Base-by-base conservation (phyloP, 2,329 filamentous ascomycete genomes). In the Xylaria sp. region DNA sequence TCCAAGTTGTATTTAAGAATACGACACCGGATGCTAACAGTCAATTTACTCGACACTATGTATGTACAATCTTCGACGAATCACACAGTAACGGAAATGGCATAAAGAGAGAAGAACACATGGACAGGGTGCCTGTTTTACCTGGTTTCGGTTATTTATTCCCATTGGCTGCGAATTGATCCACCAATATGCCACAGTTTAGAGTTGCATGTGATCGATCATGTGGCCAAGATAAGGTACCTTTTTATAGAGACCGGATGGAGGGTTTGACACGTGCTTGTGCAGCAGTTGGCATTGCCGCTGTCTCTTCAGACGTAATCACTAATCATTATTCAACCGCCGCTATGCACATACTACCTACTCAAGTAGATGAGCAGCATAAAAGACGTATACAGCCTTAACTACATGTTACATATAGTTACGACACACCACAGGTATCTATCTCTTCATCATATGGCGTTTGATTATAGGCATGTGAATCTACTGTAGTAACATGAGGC, bases 131-230 rank as follows among this genome's bases (percentile, higher is more conserved):
- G 56, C 27, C 34, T 17, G 17, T 48, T 48, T 47, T 58, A 47
- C 61, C 55, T 17, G 32, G 14, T 59, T 58, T 12, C 6, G 11
- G 3, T 9, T 34, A 45, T 8, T 27, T 32, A 9, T 24, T 9
- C 36, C 39, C 5, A 59, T 67, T 63, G 60, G 59, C 4, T 19
- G 17, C 6, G 6, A 39, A 39, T 14, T 61, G 53, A 51, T 39
- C 54, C 54, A 39, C 61, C n/a, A 8, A 2, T 39, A 45, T 57
- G 54, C 21, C 54, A 42, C 34, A 42, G 55, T 30, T 68, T 64
- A 65, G 65, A 75, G 70, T 75, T 72, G 69, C 74, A 76, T 76
- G 74, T 75, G 74, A 76, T 76, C 70, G 74, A 76, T 76, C 72
- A 75, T 65, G 61, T 61, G 67, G 57, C 55, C 57, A 59, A 42